Evolutionary conservation across 306 rosid genomes (phyloP), one percentile per base, ranked within the genome.

Genomic region (Sicyos edulis): DNA sequence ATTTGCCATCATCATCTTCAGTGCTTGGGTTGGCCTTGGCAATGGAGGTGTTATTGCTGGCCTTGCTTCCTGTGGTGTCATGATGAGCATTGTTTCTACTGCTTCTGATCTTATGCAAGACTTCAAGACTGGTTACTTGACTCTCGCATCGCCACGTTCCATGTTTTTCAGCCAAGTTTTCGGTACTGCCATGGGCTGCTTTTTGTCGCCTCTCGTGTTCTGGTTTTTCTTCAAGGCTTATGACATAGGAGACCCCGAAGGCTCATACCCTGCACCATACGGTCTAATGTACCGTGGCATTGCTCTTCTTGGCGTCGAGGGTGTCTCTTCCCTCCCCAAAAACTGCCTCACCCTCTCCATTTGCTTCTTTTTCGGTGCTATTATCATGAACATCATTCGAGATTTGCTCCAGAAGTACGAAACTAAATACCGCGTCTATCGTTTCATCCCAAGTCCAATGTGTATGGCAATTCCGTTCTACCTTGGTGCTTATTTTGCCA

Each of bases 51-150:
- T 86, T 5, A 42, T 90, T 62, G 91, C 96, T 11, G 91, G 96
- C 14, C 88, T 90, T 29, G 93, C 93, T 6, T 73, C 93, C 0
- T 90, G 96, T 59, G 96, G 96, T 59, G 85, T 90, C 44, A 88
- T 85, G 93, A 90, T 90, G 95, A 90, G 85, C 77, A 88, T 88
- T 66, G 95, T 88, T 34, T 79, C 95, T 9, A 86, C 96, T 2
- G 95, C 96, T 73, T 84, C 90, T 22, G 95, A 90, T 71, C 75
- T 88, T 2, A 88, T 90, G 96, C 96, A 90, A 26, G 95, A 90
- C 53, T 90, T 90, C 82, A 88, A 90, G 75, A 90, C 87, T 0
- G 95, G 96, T 0, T 90, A 85, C 61, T 85, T 88, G 57, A 90
- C 95, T 0, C 82, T 90, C 6, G 63, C 91, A 0, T 90, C 96